Evolutionary conservation across 2,329 filamentous ascomycete species (phyloP), one percentile per base, ranked within the genome.

Genomic region (Colletotrichum truncatum): DNA sequence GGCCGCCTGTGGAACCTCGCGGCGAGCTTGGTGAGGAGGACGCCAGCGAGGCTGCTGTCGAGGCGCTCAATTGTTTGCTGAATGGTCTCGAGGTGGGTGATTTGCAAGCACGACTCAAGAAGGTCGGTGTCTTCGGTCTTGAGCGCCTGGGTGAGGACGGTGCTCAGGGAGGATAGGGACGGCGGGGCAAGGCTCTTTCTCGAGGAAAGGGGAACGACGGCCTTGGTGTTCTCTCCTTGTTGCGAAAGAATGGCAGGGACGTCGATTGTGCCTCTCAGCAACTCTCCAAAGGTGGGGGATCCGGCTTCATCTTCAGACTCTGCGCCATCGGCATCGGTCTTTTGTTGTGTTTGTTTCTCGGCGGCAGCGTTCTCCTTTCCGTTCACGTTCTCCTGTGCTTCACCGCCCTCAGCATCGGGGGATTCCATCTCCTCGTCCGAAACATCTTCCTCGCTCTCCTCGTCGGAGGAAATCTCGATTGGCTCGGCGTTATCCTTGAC

Each of bases 121-220:
- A 98, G 90, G 68, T 91, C 90, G 67, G 87, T 86, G 80, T 99
- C 96, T 79, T 98, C 96, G 67, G 94, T 98, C 73, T 91, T 92
- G 61, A 99, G 89, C 6, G 96, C 93, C 78, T 98, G 95, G 12
- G 94, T 90, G 65, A 99, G 89, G n/a, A 98, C 93, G 5, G 93
- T 97, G 49, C 92, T 91, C 53, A 99, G 87, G 6, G 95, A 97
- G 64, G 93, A 89, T 64, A 91, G 90, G 11, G 89, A 90, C 11
- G 91, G 91, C 18, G 88, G 82, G 16, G 85, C 84, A 67, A 91
- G 81, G 58, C 80, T 77, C 66, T 81, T 82, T 73, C 78, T 77
- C 45, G 81, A 76, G 9, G 81, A 67, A 76, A 81, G 62, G 79
- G 82, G 69, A 78, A 80, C 67, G 12, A 77, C 72, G 38, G 77